A percentile compares a stretch with the other conserved stretches of the same genome.
phyloP scores from a whole-genome alignment of 257 asterid species.

The Linderniella brevidens region DNA sequence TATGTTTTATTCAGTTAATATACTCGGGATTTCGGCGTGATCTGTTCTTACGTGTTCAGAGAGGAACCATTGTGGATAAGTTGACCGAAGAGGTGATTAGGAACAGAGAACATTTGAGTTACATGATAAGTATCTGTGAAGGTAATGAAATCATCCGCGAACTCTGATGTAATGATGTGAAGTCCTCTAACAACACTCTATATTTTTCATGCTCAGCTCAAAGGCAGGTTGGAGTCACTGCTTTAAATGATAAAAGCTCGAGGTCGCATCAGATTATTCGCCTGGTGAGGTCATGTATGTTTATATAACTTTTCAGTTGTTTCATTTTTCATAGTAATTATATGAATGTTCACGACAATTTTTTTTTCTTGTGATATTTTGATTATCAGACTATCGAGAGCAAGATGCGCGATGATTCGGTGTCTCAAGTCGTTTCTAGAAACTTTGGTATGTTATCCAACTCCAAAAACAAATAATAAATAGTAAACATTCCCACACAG shows the following conservation, averaged over 20 bases:
- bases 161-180: neutral
- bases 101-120: slow-evolving; percentile 60
- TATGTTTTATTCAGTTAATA: no score
- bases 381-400: slow-evolving; percentile 62
- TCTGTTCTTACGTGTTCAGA: slow-evolving; percentile 31
- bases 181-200: neutral
- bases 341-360: neutral
- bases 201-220: slow-evolving; percentile 33
- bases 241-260: slow-evolving; percentile 85
- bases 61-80: slow-evolving; percentile 84
- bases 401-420: slow-evolving; percentile 54
- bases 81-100: slow-evolving; percentile 58
- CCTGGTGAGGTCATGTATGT: slow-evolving; percentile 41
- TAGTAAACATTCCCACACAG: no score
- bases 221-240: slow-evolving; percentile 93
- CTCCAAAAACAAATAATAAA: no score
- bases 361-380: neutral
- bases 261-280: slow-evolving; percentile 95
- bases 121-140: slow-evolving; percentile 64
- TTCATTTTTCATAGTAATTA: neutral
- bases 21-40: neutral
- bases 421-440: slow-evolving; percentile 67
- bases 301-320: neutral
- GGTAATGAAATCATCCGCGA: slow-evolving; percentile 21
- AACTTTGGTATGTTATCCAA: slow-evolving; percentile 45